These are phyloP conservation scores for Leccinum olivaceopallidum DNA, from an alignment of 768 basidiomycete genomes.

Conservation along the genomic window DNA sequence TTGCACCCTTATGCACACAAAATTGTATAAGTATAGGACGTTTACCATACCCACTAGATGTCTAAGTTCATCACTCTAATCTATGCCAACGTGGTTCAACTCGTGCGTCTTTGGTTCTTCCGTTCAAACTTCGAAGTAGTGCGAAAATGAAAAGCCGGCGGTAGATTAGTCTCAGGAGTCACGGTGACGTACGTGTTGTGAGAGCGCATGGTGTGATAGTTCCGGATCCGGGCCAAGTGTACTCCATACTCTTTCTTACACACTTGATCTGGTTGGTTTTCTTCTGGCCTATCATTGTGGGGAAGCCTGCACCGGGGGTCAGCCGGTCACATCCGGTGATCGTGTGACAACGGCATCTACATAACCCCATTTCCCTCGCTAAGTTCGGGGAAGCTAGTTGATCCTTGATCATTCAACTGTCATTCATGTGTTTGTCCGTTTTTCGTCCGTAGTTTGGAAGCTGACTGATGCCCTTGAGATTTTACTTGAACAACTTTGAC, in stretches of 20 bases:
- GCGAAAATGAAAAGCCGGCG: neutral
- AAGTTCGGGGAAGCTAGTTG: no score
- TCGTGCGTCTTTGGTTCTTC: neutral
- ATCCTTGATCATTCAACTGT: no score
- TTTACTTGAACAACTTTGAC: no score
- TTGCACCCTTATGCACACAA: neutral
- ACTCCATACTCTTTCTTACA: neutral
- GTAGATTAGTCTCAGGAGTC: neutral
- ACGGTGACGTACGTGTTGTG: neutral
- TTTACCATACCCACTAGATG: conserved; percentile 1
- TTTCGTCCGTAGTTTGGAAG: neutral
- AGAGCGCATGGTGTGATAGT: neutral
- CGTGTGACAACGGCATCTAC: no score
- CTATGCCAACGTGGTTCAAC: neutral
- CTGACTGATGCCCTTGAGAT: no score
- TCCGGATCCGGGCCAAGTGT: neutral
- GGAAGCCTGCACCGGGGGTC: no score
- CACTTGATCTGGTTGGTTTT: no score
- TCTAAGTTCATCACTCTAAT: neutral
- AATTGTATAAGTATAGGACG: conserved; percentile 2
- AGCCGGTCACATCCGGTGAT: no score
- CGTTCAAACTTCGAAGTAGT: neutral
- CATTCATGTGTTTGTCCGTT: no score
- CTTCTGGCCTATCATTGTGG: neutral
- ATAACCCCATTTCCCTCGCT: no score